Evolutionary conservation across 78 protist species (phyloP), one percentile per base, ranked within the genome.

Genomic region (Dictyostelium citrinum): DNA sequence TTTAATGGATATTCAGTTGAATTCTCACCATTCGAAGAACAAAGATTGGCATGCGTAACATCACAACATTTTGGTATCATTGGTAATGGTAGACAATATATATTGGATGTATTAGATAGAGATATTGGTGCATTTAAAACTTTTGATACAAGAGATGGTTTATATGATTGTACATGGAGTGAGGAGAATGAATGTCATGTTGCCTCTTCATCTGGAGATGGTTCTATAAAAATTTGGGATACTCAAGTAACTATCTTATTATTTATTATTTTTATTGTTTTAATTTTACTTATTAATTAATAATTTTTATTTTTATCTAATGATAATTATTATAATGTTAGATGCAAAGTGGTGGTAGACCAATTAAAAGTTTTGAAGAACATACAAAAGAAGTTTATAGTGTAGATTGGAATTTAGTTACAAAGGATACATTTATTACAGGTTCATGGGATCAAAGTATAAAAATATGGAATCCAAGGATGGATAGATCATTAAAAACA

Each of bases 11-110:
- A 84, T 31, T 78, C 95, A 17, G 95, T 91, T 2, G 84, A 76
- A 10, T 97, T 35, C 76, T 76, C 90, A 33, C 98, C 98, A 17
- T 97, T 96, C 46, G 97, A 92, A 14, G 96, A 82, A 46, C 68
- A 81, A 41, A 83, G 90, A 45, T 37, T 97, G 39, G 97, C 97
- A 12, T 91, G 97, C 10, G 96, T 96, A 24, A 77, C 98, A 12
- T 93, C 97, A 35, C 95, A 96, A 29, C 90, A 97, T 67, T 97
- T 82, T 72, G 98, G 98, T 11, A 91, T 97, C 35, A 81, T 93
- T 11, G 98, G 98, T n/a, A 97, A 96, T 49, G 98, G 98, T 17
- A 64, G 80, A 41, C 91, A 84, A 22, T 95, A 91, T 90, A 60
- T 97, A 29, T 95, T 70, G 31, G 83, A 60, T 72, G 79, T 76